A percentile compares a stretch with the other conserved stretches of the same genome.
phyloP scores from a whole-genome alignment of 2,329 filamentous ascomycete genomes.

The Torrubiellomyces zombiae region DNA sequence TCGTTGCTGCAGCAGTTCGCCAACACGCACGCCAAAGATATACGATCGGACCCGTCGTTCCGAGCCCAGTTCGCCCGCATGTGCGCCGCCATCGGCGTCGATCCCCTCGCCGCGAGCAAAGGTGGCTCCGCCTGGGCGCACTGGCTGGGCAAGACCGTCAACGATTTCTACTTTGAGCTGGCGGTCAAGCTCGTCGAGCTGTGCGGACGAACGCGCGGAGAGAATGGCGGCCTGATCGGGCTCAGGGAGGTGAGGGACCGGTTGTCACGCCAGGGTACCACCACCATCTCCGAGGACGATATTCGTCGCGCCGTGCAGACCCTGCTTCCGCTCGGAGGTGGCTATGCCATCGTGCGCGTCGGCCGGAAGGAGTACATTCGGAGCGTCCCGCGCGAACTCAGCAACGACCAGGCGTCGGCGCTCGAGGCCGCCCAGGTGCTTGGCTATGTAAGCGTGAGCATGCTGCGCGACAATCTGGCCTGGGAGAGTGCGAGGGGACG shows the following conservation, averaged over 20 bases:
- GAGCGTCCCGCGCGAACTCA: constrained; percentile 86
- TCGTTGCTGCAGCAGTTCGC: constrained; percentile 91
- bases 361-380: constrained; percentile 77
- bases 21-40: constrained; percentile 85
- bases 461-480: constrained; percentile 70
- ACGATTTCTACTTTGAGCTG: constrained; percentile 97
- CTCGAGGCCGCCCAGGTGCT: constrained; percentile 81
- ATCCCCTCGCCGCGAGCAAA: constrained; percentile 54
- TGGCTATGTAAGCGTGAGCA: constrained; percentile 77
- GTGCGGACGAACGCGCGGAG: constrained; percentile 66
- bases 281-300: constrained; percentile 81
- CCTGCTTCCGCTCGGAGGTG: constrained; percentile 71
- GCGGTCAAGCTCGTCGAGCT: constrained; percentile 92
- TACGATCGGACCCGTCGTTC: constrained; percentile 87
- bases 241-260: constrained; percentile 64
- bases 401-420: constrained; percentile 82
- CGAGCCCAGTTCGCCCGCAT: constrained; percentile 95
- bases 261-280: constrained; percentile 53
- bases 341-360: constrained; percentile 71
- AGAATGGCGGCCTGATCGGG: constrained; percentile 86
- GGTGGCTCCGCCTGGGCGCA: constrained; percentile 68
- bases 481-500: constrained; percentile 77
- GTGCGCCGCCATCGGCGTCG: constrained; percentile 93
- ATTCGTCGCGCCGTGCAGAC: constrained; percentile 78
- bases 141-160: constrained; percentile 76